Evolutionary conservation across 2,329 filamentous ascomycete species (phyloP), one percentile per base, ranked within the genome.

Genomic region (Trichoderma sp.): DNA sequence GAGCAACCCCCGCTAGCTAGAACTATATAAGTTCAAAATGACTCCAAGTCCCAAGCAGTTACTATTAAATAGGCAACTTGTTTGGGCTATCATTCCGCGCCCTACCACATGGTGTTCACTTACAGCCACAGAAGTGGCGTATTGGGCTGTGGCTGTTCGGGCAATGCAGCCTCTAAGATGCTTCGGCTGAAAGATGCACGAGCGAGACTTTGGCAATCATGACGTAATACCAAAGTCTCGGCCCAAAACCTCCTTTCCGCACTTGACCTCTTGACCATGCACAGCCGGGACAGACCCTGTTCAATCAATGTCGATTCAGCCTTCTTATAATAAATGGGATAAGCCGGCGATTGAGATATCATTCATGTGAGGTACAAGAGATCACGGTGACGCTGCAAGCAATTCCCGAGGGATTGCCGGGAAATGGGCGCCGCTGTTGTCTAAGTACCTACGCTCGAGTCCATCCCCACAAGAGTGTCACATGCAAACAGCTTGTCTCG

Each of bases 161-260:
- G 7, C 30, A 28, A 19, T 21, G 24, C 28, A 39, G 52, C 39
- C 41, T 41, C 28, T 17, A 34, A 52, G 47, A 48, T 39, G 58
- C 21, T 52, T 52, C 17, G 30, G 50, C n/a, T n/a, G 30, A 17
- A 17, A 45, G 24, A 41, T 3, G 45, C 34, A 44, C 24, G 12
- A 44, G 43, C 28, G 5, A 57, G 14, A 15, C 43, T 57, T 44
- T 28, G 39, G 39, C 54, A 44, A 57, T 28, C 28, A 17, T 60
- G 57, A 60, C 57, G 57, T 60, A 60, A 60, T 28, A 21, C 28
- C 51, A 44, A 60, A 43, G 30, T 28, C 26, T 57, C n/a, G 12
- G 14, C 10, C 3, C 5, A n/a, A 57, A 24, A 34, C 17, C 1
- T 9, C 17, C 24, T 3, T 12, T 43, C 28, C 24, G 47, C 24